Base-by-base conservation (phyloP, 352 stramenopile species). In the Pythium oligandrum region DNA sequence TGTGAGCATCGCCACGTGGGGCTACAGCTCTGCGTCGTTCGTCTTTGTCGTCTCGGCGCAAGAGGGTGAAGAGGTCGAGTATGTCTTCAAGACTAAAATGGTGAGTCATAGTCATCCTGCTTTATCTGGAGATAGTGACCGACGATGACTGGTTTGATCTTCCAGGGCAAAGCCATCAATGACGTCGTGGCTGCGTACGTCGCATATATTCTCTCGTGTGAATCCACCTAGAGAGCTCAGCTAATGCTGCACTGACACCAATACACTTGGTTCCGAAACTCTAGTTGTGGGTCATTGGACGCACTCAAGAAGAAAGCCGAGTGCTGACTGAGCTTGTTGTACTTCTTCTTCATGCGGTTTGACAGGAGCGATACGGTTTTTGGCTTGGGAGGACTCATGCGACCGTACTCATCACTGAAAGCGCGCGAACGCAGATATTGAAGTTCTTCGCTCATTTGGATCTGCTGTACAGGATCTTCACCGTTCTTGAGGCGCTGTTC, bases 11-110 rank as follows among this genome's bases (percentile, higher is more conserved):
- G 73, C 75, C 6, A 93, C 59, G 31, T 95, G 85, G 85, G 83
- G 85, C 4, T 88, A 93, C 59, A 90, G 73, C 38, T 52, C 67
- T 33, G 88, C 78, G 39, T 80, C 77, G 4, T 95, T 95, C 61
- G 85, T 95, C 11, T 80, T 95, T 51, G 82, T 92, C 48, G 78
- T 81, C 12, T 64, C 73, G 11, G 63, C 51, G 9, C 53, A 54
- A 0, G 53, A 59, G 3, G 55, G 37, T 6, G 60, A 78, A 52
- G 55, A 82, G 35, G 66, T 56, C 4, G 72, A 86, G 40, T 73
- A 82, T 46, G 73, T 73, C 30, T 71, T 86, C 48, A 81, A 77
- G 38, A 83, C 70, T 2, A 55, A 58, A 42, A 56, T 66, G 68
- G 75, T 81, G 44, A 10, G 53, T 42, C 4, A 37, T 3, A 26